Conservation (phyloP, 2,329 filamentous ascomycete genomes). For the Epichloe bromicola region DNA sequence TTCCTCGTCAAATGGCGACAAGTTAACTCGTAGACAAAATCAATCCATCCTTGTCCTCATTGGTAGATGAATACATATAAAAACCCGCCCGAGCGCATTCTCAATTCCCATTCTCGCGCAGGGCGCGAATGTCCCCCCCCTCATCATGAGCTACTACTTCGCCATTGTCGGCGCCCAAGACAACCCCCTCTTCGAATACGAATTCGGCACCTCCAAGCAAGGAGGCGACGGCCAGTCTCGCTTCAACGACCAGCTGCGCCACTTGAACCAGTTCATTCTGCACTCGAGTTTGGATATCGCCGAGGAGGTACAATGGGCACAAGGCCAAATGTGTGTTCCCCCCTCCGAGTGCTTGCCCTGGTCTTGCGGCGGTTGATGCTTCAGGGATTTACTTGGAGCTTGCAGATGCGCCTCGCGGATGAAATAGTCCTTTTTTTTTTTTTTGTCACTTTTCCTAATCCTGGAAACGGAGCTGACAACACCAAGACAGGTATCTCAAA, state of each 20-base stretch:
- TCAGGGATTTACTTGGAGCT: no score
- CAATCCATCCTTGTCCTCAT: neutral
- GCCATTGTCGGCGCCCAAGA: constrained; percentile 91
- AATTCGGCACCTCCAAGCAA: constrained; percentile 92
- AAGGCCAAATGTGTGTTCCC: constrained; percentile 57
- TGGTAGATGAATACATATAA: no score
- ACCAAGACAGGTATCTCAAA: constrained; percentile 66
- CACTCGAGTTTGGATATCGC: constrained; percentile 90
- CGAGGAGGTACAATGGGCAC: constrained; percentile 92
- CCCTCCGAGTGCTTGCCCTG: neutral
- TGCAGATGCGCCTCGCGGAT: no score
- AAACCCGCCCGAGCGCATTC: neutral
- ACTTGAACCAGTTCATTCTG: constrained; percentile 95
- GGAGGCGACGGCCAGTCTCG: constrained; percentile 86
- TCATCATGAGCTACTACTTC: constrained; percentile 93
- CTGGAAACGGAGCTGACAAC: neutral
- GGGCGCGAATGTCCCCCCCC: neutral
- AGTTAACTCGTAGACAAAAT: no score
- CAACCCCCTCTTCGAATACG: constrained; percentile 90
- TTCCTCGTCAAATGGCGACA: no score
- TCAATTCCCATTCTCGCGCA: neutral
- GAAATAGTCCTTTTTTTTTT: neutral
- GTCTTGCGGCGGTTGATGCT: neutral
- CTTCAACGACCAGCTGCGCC: constrained; percentile 76
- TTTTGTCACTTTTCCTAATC: neutral